A percentile compares a stretch with the other conserved stretches of the same genome.
These are phyloP conservation scores for Pleoardoris graminearum DNA, from an alignment of 2,329 filamentous ascomycete species.

Conservation along the genomic window DNA sequence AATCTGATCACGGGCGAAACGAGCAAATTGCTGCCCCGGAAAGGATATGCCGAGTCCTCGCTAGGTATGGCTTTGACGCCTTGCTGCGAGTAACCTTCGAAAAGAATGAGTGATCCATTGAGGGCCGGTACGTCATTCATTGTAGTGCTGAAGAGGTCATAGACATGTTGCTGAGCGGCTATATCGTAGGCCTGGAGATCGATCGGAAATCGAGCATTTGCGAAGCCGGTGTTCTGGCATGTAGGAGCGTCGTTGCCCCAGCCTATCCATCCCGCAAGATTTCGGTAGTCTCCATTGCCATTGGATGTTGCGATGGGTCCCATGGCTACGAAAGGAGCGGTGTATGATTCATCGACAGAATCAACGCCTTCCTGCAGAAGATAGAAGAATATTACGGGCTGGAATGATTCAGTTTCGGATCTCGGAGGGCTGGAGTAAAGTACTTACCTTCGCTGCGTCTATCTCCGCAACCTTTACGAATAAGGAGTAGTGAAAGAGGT, in stretches of 20 bases:
- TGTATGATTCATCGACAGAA: not conserved
- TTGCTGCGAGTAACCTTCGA: not conserved
- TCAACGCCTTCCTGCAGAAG: conserved; percentile 6
- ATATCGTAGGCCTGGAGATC: not conserved
- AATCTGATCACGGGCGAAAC: not conserved
- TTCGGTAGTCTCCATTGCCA: conserved; percentile 1
- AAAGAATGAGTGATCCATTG: not conserved
- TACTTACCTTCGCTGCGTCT: not conserved
- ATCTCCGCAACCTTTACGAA: not conserved
- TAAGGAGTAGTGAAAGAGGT: not conserved
- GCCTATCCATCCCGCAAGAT: not conserved
- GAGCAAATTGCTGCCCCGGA: not conserved
- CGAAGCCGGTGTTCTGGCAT: not conserved
- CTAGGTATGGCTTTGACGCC: not conserved
- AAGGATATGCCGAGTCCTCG: not conserved
- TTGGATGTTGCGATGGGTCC: not conserved
- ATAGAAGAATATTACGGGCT: conserved; percentile 1
- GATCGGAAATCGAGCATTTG: not conserved
- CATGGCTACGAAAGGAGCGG: not conserved
- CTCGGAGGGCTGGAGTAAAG: not conserved
- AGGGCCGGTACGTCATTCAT: not conserved
- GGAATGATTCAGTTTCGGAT: not conserved
- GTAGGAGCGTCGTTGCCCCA: not conserved
- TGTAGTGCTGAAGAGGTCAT: not conserved
- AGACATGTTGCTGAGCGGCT: not conserved